Evolutionary conservation across 2,329 filamentous ascomycete genomes (phyloP), one percentile per base, ranked within the genome.

Genomic region (Colletotrichum echinochloae): DNA sequence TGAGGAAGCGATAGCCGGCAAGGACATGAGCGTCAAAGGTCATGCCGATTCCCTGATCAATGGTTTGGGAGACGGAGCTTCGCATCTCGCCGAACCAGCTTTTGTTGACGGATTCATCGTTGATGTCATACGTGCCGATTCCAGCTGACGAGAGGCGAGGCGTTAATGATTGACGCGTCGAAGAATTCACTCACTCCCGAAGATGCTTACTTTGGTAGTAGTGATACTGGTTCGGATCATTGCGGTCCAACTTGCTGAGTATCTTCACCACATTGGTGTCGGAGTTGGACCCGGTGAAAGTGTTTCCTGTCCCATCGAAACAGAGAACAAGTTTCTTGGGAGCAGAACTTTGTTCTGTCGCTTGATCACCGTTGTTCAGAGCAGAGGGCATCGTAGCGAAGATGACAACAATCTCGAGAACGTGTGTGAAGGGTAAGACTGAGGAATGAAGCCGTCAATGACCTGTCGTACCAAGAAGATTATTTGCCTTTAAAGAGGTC

Each of bases 251-350:
- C 76, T 83, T 83, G 60, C 78, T 78, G 48, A 84, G 79, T 12
- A 88, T 77, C 74, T 87, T 88, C 62, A 88, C 83, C 2, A 88
- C 84, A 64, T 88, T 88, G 20, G 85, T 87, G 74, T 88, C 86
- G 5, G 81, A 78, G 68, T 83, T 82, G 52, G 82, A 81, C 9
- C 83, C 83, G 12, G 76, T 83, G 72, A 84, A 85, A 0, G 78
- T 80, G 71, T 84, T 85, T 5, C 84, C 84, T 1, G 84, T 86
- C 39, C 84, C 84, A 67, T 86, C 84, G 59, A 86, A 86, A 74
- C 83, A 86, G 18, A 86, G 77, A 6, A 86, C 76, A 20, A 86
- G 79, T 72, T 84, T 84, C 74, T 79, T 82, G 0, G 77, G 75
- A 5, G 2, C 44, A 18, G 23, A 11, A 6, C 26, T 12, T 3